Evolutionary conservation across 164 flowering plant genomes (phyloP), one percentile per base, ranked within the genome.

Genomic region (Stephania japonica): DNA sequence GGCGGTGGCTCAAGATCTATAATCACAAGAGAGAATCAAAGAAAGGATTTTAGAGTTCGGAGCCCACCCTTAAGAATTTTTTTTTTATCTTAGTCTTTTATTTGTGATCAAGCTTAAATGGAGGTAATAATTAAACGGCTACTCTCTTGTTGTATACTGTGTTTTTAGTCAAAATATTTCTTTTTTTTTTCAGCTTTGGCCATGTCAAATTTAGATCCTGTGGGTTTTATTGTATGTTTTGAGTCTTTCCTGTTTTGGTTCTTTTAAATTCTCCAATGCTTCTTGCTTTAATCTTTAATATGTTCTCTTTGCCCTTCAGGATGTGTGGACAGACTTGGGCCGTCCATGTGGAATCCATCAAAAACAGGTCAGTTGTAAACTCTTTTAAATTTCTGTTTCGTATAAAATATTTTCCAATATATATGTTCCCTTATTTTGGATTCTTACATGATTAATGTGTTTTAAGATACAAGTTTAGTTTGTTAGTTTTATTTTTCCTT

Each of bases 291-390:
- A 43, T 19, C 21, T 18, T 19, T 61, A n/a, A 27, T 67, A 8
- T 9, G 4, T 25, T n/a, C 69, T 74, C 25, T 42, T 42, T 74
- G 50, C 10, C 42, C 47, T 85, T 78, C 82, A 95, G 99, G 99
- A 95, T 79, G 90, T 95, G 27, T 93, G 98, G 99, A 89, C 94
- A 75, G 99, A 93, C 76, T 78, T 95, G 74, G 99, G 99, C 7
- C 97, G 98, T 56, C 99, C 99, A 50, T 91, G 97, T 88, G 96
- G 96, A 70, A 88, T 92, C 53, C 91, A 93, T 79, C 99, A 93
- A 76, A 95, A 95, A 83, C 98, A 95, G 97, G 99, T 93, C 32
- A 75, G 56, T 47, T 2, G 13, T 53, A 18, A 27, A 72, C 62
- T 56, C 16, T 47, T 12, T 7, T 9, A 47, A 47, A 47, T 3